Evolutionary conservation across 176 grass and related monocot genomes (phyloP).

Genomic region (Aegilops speltoides): DNA sequence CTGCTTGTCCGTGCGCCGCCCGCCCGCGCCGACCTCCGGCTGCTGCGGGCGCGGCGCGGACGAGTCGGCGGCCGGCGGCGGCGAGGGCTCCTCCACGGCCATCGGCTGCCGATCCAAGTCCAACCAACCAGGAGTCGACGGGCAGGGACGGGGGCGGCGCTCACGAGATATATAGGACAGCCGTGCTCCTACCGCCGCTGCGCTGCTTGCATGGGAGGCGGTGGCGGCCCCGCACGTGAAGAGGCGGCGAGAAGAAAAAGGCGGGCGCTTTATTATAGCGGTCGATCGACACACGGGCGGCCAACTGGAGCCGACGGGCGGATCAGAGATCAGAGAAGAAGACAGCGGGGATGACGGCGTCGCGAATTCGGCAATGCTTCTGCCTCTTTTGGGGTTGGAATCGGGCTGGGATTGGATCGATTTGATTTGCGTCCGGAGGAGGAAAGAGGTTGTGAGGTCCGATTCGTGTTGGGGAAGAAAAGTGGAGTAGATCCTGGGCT

Average conservation of each 20-base stretch:
- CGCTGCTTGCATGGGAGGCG: conserved; percentile 33
- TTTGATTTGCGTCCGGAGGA: background rate
- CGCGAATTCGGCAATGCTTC: background rate
- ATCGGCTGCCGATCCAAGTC: conserved; percentile 18
- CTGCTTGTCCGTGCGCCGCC: conserved; percentile 5
- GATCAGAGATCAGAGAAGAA: background rate
- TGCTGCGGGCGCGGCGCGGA: background rate
- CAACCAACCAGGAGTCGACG: background rate
- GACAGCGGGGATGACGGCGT: background rate
- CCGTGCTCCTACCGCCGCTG: conserved; percentile 6
- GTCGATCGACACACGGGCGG: background rate
- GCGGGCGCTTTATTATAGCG: conserved; percentile 44
- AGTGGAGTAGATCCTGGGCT: background rate
- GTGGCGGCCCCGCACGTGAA: conserved; percentile 47
- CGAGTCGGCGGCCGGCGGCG: background rate
- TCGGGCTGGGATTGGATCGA: background rate
- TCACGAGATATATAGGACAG: background rate
- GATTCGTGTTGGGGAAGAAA: background rate
- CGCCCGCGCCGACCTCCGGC: conserved; percentile 32
- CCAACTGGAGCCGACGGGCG: background rate
- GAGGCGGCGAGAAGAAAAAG: conserved; percentile 48
- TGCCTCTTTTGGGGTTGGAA: background rate
- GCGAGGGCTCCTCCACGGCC: conserved; percentile 38
- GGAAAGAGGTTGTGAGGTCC: background rate
- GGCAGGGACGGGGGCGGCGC: background rate